These are phyloP conservation scores for Linderina pennispora DNA, from an alignment of 192 early-diverging fungal genomes.

Conservation along the genomic window DNA sequence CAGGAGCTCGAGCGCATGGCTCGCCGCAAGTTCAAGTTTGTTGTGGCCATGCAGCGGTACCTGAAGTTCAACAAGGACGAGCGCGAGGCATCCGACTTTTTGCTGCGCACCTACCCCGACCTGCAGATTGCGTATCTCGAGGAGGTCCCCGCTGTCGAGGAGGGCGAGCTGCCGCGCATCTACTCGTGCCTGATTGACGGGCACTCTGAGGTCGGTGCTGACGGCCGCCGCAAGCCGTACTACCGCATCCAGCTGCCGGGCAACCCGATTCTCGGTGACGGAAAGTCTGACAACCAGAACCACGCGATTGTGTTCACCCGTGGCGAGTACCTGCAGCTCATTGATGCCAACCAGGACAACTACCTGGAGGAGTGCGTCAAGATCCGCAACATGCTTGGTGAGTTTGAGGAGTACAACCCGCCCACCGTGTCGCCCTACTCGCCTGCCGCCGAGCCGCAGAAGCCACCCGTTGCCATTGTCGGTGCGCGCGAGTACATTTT, in stretches of 20 bases:
- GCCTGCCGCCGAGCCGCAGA: constrained; percentile 49
- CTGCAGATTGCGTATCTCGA: constrained; percentile 79
- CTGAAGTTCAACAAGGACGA: constrained; percentile 73
- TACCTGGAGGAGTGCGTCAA: constrained; percentile 89
- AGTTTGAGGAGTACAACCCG: constrained; percentile 75
- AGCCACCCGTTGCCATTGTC: constrained; percentile 77
- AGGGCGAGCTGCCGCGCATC: constrained; percentile 55
- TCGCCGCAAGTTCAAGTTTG: constrained; percentile 74
- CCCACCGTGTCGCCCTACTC: constrained; percentile 65
- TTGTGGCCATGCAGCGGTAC: constrained; percentile 82
- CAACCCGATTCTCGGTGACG: constrained; percentile 85
- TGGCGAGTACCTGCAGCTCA: constrained; percentile 80
- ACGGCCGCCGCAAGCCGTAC: constrained; percentile 73
- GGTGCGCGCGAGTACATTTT: constrained; percentile 85
- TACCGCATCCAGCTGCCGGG: constrained; percentile 75
- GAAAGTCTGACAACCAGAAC: constrained; percentile 89
- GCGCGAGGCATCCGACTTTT: constrained; percentile 67
- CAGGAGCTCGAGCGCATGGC: constrained; percentile 62
- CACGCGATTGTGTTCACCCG: constrained; percentile 79
- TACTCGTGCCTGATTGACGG: constrained; percentile 73
- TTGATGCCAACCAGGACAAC: constrained; percentile 91
- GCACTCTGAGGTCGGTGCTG: constrained; percentile 54
- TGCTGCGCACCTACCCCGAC: constrained; percentile 69
- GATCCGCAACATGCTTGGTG: constrained; percentile 77
- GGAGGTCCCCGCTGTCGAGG: constrained; percentile 55